Percentiles rank a stretch among this genome's conserved stretches.
Conservation (phyloP, 1,284 basidiomycete genomes). For the Rhodofomes roseus region DNA sequence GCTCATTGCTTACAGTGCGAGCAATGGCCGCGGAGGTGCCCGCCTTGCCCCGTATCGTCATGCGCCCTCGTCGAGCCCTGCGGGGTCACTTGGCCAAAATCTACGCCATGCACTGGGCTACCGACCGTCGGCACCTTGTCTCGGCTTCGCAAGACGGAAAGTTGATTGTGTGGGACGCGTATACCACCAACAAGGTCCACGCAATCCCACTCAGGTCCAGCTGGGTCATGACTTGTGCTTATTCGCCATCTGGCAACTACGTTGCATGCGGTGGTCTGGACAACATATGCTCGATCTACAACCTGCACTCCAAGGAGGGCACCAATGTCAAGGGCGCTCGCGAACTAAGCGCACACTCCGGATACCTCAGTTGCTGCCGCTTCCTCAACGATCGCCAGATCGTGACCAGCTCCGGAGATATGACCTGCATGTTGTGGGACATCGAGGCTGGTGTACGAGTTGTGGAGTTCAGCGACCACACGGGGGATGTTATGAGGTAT, state of each 20-base stretch:
- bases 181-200: conserved; percentile 99
- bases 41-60: conserved; percentile 90
- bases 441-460: conserved; percentile 95
- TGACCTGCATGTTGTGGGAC: conserved; percentile 99
- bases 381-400: conserved; percentile 99
- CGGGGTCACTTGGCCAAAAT: conserved; percentile 99
- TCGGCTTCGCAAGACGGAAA: conserved; percentile 99
- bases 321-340: conserved; percentile 78
- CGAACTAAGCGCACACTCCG: conserved; percentile 94
- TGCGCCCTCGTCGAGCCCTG: conserved; percentile 92
- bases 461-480: conserved; percentile 98
- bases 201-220: conserved; percentile 96
- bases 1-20: conserved; percentile 54
- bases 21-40: conserved; percentile 97
- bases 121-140: conserved; percentile 94
- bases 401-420: conserved; percentile 95
- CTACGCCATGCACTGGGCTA: conserved; percentile 99
- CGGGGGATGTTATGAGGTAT: conserved; percentile 98
- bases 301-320: conserved; percentile 72
- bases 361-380: conserved; percentile 96
- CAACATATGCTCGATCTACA: conserved; percentile 99
- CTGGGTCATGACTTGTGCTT: conserved; percentile 99
- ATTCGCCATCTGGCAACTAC: conserved; percentile 93
- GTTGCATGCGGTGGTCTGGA: conserved; percentile 99
- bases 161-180: conserved; percentile 99